Evolutionary conservation across 2,329 filamentous ascomycete genomes (phyloP).

Genomic region (Dothideomycetes sp.): DNA sequence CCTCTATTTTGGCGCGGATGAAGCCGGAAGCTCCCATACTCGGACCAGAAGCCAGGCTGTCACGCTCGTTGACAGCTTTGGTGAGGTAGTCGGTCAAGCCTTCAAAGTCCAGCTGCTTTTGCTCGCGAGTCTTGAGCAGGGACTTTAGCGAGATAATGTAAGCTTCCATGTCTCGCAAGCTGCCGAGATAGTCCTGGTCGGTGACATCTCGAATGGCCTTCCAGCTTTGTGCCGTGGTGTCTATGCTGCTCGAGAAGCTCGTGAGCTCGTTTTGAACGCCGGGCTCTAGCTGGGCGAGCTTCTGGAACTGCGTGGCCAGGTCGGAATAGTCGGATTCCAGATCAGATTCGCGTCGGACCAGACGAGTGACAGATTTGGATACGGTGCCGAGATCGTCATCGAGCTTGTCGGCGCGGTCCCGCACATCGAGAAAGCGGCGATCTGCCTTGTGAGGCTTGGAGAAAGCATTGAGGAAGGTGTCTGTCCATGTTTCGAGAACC

Average conservation of each 20-base stretch:
- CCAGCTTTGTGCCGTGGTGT: conserved; percentile 70
- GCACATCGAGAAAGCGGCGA: conserved; percentile 85
- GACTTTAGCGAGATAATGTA: conserved; percentile 81
- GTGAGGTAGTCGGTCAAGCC: conserved; percentile 90
- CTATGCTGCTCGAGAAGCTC: conserved; percentile 75
- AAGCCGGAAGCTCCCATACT: conserved; percentile 67
- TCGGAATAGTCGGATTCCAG: conserved; percentile 82
- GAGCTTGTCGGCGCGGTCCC: conserved; percentile 83
- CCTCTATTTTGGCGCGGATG: conserved; percentile 87
- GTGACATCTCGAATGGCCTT: conserved; percentile 79
- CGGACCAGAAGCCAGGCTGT: conserved; percentile 56
- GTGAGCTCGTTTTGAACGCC: conserved; percentile 73
- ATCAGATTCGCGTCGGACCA: conserved; percentile 78
- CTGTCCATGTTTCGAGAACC: conserved; percentile 89
- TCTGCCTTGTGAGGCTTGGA: conserved; percentile 94
- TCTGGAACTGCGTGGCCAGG: conserved; percentile 87
- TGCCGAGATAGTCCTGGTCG: conserved; percentile 90
- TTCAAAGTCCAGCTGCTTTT: conserved; percentile 97
- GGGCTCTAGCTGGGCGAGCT: conserved; percentile 79
- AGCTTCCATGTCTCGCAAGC: conserved; percentile 86
- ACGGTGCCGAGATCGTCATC: conserved; percentile 88
- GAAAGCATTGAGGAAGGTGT: conserved; percentile 95
- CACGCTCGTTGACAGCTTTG: conserved; percentile 79
- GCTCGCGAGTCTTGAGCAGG: conserved; percentile 84
- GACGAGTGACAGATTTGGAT: conserved; percentile 88